Conservation (phyloP, 2,329 filamentous ascomycete genomes). For the Arthrinium phaeospermum region DNA sequence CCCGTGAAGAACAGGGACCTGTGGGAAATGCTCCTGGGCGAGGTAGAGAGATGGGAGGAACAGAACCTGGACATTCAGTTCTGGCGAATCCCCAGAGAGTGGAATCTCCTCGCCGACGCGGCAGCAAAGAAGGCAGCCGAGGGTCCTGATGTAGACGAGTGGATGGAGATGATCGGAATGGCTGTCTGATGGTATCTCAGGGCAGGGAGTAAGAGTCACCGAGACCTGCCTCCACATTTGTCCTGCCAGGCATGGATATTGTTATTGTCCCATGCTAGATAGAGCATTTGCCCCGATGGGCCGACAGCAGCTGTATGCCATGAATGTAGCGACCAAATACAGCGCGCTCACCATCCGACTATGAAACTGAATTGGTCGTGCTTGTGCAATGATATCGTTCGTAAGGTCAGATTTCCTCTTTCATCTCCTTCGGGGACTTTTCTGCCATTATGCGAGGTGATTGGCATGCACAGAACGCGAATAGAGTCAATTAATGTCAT, state of each 20-base stretch:
- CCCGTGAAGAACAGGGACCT: slow-evolving; percentile 57
- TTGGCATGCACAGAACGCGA: too few species aligned
- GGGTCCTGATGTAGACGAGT: background rate
- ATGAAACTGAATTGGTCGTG: too few species aligned
- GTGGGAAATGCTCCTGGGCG: slow-evolving; percentile 54
- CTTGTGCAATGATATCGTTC: too few species aligned
- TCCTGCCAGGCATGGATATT: background rate
- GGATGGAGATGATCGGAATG: background rate
- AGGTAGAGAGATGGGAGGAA: slow-evolving; percentile 40
- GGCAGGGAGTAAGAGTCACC: background rate
- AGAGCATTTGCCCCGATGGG: background rate
- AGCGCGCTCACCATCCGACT: too few species aligned
- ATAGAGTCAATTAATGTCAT: too few species aligned
- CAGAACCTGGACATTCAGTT: slow-evolving; percentile 46
- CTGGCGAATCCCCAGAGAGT: slow-evolving; percentile 52
- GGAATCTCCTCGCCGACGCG: slow-evolving; percentile 49
- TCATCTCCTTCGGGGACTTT: too few species aligned
- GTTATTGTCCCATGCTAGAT: background rate
- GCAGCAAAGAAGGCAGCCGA: slow-evolving; percentile 34
- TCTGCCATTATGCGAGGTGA: too few species aligned
- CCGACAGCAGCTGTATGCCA: background rate
- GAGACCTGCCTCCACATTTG: background rate
- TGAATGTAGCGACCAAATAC: background rate
- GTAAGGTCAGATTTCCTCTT: too few species aligned
- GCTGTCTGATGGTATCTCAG: background rate